Percentiles rank a stretch among this genome's conserved stretches.
Conservation (phyloP, 2,329 filamentous ascomycete species). For the Sporothrix luriei region DNA sequence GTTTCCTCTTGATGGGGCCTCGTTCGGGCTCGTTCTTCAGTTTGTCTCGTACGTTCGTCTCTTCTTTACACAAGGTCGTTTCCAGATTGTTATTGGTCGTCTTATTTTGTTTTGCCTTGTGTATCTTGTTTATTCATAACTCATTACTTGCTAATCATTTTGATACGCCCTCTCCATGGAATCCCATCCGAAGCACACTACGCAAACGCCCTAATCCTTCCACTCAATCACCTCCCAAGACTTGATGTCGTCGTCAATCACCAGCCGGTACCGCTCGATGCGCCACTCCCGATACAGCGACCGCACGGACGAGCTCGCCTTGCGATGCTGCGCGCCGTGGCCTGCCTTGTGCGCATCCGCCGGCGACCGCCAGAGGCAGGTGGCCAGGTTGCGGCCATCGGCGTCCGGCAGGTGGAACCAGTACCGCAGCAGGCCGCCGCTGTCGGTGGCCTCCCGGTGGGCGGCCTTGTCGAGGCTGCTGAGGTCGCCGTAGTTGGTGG, state of each 20-base stretch:
- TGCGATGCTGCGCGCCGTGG: constrained; percentile 60
- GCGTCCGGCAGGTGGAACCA: constrained; percentile 80
- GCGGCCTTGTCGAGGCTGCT: constrained; percentile 74
- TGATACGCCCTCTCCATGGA: neutral
- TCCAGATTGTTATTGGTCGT: neutral
- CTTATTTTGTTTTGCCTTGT: neutral
- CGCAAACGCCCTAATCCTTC: neutral
- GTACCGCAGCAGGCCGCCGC: constrained; percentile 83
- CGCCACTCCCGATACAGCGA: constrained; percentile 67
- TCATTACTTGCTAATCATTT: neutral
- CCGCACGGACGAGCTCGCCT: constrained; percentile 67
- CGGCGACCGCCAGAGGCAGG: constrained; percentile 67
- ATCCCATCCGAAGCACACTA: neutral
- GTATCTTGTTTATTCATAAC: constrained; percentile 8
- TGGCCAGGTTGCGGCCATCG: constrained; percentile 76
- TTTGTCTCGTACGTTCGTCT: neutral
- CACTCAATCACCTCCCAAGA: constrained; percentile 61
- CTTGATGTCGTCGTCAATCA: constrained; percentile 65
- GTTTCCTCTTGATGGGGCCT: neutral
- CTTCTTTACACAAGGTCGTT: neutral
- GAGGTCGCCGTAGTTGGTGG: constrained; percentile 68
- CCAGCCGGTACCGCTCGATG: constrained; percentile 70
- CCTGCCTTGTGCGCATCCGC: constrained; percentile 63
- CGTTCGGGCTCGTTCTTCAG: no score
- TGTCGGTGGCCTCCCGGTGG: constrained; percentile 76